phyloP scores from a whole-genome alignment of 2,329 filamentous ascomycete species.

The Xylariaceae sp. region DNA sequence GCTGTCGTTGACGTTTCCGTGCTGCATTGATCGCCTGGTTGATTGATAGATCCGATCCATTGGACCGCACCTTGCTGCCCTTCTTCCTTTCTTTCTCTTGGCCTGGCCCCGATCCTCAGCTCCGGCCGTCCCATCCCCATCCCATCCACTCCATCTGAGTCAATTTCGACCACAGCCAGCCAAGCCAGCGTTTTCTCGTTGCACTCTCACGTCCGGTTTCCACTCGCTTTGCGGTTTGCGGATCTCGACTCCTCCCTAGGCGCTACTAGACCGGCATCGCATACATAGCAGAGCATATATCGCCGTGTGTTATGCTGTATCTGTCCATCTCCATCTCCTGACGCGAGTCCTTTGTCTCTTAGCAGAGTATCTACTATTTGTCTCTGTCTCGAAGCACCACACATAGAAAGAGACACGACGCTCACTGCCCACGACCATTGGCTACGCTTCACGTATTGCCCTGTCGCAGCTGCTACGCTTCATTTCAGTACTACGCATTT shows the following conservation, averaged over 20 bases:
- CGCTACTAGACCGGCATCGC: not conserved
- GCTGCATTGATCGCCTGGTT: constrained; percentile 14
- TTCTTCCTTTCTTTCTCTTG: constrained; percentile 2
- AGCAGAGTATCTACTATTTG: constrained; percentile 1
- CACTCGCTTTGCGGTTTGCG: no score
- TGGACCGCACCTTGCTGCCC: constrained; percentile 5
- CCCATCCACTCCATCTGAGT: constrained; percentile 1
- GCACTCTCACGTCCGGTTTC: no score
- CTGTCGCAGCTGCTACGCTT: constrained; percentile 5
- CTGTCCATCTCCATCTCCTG: not conserved
- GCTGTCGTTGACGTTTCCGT: not conserved
- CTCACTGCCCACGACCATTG: constrained; percentile 4
- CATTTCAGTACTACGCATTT: constrained; percentile 11
- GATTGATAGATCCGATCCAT: constrained; percentile 4
- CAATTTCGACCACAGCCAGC: constrained; percentile 8
- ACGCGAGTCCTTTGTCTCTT: constrained; percentile 7
- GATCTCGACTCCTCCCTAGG: not conserved
- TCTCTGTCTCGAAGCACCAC: not conserved
- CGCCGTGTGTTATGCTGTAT: constrained; percentile 8
- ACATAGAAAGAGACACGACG: not conserved
- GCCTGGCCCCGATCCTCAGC: constrained; percentile 2
- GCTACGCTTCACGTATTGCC: constrained; percentile 2
- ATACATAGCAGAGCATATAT: constrained; percentile 5
- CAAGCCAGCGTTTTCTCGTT: constrained; percentile 4
- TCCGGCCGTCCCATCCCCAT: not conserved